Conservation (phyloP, 108 stramenopile genomes). For the Cyclotella cryptica region DNA sequence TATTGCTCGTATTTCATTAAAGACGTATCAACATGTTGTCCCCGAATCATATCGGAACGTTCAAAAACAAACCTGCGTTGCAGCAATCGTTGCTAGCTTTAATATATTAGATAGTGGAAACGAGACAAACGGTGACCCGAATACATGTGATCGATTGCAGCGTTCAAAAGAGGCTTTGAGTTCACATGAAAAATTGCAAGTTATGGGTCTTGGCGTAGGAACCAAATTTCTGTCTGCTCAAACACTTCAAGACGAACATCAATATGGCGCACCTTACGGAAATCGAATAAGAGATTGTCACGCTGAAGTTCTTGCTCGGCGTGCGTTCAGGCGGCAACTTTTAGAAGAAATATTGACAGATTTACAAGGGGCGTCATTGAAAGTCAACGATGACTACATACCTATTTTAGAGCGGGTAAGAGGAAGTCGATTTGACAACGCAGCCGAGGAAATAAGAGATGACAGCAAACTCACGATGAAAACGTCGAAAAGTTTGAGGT, state of each 20-base stretch:
- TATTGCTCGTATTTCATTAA: slow-evolving; percentile 66
- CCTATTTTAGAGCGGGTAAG: slow-evolving; percentile 32
- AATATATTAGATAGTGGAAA: background rate
- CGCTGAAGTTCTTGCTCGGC: slow-evolving; percentile 85
- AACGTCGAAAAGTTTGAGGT: slow-evolving; percentile 48
- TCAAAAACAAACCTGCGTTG: slow-evolving; percentile 72
- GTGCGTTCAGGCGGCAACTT: slow-evolving; percentile 78
- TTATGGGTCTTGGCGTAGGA: slow-evolving; percentile 82
- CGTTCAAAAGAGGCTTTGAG: background rate
- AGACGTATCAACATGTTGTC: slow-evolving; percentile 57
- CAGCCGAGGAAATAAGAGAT: background rate
- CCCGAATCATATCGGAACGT: slow-evolving; percentile 56
- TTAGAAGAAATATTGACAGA: slow-evolving; percentile 64
- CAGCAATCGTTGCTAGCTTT: slow-evolving; percentile 77
- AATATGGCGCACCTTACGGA: slow-evolving; percentile 55
- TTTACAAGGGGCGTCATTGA: slow-evolving; percentile 4
- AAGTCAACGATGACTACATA: slow-evolving; percentile 8
- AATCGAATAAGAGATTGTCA: slow-evolving; percentile 79
- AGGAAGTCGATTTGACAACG: background rate
- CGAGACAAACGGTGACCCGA: slow-evolving; percentile 7
- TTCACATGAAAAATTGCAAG: slow-evolving; percentile 43
- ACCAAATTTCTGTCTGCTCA: slow-evolving; percentile 83
- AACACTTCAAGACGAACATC: slow-evolving; percentile 47
- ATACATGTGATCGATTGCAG: background rate
- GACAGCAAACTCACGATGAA: background rate